A percentile compares a stretch with the other conserved stretches of the same genome.
These are phyloP conservation scores for Penicillium riverlandense DNA, from an alignment of 495 filamentous ascomycete species.

Conservation along the genomic window DNA sequence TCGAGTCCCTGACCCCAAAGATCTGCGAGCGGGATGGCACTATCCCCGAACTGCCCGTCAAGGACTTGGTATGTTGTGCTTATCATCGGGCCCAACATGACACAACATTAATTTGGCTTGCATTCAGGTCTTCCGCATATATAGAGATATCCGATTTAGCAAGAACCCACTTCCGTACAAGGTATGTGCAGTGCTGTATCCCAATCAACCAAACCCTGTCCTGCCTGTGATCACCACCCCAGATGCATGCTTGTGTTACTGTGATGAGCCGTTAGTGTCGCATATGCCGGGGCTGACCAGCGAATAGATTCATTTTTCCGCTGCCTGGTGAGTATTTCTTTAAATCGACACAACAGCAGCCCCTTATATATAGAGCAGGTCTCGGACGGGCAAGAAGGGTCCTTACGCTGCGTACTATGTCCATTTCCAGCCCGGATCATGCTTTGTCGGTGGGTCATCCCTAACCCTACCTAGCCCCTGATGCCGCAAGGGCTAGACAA, in stretches of 20 bases:
- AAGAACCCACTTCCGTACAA: slow-evolving; percentile 83
- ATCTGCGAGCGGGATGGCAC: slow-evolving; percentile 66
- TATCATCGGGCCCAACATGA: neutral
- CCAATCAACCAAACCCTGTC: neutral
- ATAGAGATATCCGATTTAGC: slow-evolving; percentile 72
- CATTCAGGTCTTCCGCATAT: slow-evolving; percentile 67
- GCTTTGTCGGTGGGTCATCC: slow-evolving; percentile 52
- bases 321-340: slow-evolving; percentile 54
- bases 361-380: slow-evolving; percentile 39
- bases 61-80: slow-evolving; percentile 56
- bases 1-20: slow-evolving; percentile 60
- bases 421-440: slow-evolving; percentile 51
- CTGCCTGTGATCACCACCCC: neutral
- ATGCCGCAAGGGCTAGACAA: too few species aligned
- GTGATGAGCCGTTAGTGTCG: slow-evolving; percentile 10
- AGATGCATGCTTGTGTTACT: slow-evolving; percentile 6
- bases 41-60: slow-evolving; percentile 73
- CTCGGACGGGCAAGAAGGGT: slow-evolving; percentile 76
- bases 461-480: too few species aligned
- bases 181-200: slow-evolving; percentile 32
- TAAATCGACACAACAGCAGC: neutral
- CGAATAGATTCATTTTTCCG: slow-evolving; percentile 65
- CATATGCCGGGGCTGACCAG: slow-evolving; percentile 18
- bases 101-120: neutral
- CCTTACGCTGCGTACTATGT: slow-evolving; percentile 82